Conservation (phyloP, 2,329 filamentous ascomycete species). For the Penicillium expansum region DNA sequence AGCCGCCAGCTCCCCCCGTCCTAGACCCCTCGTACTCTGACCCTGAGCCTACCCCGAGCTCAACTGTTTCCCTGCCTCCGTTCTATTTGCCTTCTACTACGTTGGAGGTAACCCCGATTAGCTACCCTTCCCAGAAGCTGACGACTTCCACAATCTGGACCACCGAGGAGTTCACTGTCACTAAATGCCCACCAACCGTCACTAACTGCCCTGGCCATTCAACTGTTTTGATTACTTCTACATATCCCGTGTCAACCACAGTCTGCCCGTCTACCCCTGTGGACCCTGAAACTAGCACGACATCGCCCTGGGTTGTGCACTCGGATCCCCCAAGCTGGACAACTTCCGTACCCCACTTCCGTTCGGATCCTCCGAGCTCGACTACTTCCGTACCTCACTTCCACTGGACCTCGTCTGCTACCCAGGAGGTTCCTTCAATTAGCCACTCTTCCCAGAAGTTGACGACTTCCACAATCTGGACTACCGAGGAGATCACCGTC, state of each 20-base stretch:
- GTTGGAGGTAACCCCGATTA: neutral
- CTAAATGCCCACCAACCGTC: constrained; percentile 35
- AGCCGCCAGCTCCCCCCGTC: constrained; percentile 5
- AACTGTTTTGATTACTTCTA: constrained; percentile 51
- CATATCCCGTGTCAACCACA: constrained; percentile 56
- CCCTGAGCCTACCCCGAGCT: neutral
- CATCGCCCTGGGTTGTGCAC: neutral
- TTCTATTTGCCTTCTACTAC: neutral
- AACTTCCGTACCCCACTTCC: neutral
- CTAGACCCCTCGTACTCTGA: neutral
- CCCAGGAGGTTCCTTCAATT: neutral
- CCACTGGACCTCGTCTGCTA: neutral
- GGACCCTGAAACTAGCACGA: neutral
- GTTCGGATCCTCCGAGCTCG: neutral
- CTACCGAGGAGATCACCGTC: constrained; percentile 31
- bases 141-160: constrained; percentile 33
- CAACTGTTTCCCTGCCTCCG: neutral
- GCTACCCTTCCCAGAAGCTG: neutral
- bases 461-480: constrained; percentile 32
- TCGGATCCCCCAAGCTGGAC: neutral
- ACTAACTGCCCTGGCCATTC: constrained; percentile 52
- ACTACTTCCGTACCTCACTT: neutral
- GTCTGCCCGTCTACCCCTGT: constrained; percentile 45
- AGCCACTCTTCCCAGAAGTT: neutral
- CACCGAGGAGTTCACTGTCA: constrained; percentile 33